phyloP scores from a whole-genome alignment of 768 basidiomycete species.

The Xerocomellus intermedius region DNA sequence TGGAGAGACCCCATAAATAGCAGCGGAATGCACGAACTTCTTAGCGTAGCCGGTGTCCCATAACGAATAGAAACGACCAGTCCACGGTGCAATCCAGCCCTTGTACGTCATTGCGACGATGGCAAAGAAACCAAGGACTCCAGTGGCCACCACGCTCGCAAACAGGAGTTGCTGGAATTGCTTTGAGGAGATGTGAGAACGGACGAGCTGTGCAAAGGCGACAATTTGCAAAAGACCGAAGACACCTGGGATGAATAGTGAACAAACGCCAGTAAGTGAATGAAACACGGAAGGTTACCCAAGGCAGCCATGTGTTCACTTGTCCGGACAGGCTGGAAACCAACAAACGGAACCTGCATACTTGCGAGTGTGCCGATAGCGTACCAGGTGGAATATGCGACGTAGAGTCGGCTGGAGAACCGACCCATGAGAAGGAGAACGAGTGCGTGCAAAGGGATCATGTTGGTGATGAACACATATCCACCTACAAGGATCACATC shows the following conservation, averaged over 20 bases:
- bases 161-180: conserved; percentile 87
- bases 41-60: conserved; percentile 99
- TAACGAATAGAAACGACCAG: conserved; percentile 98
- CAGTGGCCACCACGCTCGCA: conserved; percentile 63
- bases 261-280: not conserved
- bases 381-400: conserved; percentile 97
- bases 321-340: conserved; percentile 96
- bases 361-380: conserved; percentile 94
- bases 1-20: not conserved
- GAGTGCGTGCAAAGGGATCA: conserved; percentile 97
- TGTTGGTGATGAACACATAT: conserved; percentile 99
- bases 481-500: conserved; percentile 56
- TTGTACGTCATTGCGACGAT: conserved; percentile 85
- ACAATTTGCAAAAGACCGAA: conserved; percentile 97
- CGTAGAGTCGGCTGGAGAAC: conserved; percentile 87
- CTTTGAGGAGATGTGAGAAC: conserved; percentile 85
- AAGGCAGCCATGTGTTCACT: conserved; percentile 99
- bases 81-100: conserved; percentile 98
- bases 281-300: conserved; percentile 44
- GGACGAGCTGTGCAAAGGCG: conserved; percentile 86
- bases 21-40: conserved; percentile 53
- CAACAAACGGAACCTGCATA: conserved; percentile 99
- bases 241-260: conserved; percentile 56
- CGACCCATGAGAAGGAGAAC: conserved; percentile 95
- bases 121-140: conserved; percentile 66